Evolutionary conservation across 2,329 filamentous ascomycete species (phyloP), one percentile per base, ranked within the genome.

Genomic region (Colletotrichum godetiae): DNA sequence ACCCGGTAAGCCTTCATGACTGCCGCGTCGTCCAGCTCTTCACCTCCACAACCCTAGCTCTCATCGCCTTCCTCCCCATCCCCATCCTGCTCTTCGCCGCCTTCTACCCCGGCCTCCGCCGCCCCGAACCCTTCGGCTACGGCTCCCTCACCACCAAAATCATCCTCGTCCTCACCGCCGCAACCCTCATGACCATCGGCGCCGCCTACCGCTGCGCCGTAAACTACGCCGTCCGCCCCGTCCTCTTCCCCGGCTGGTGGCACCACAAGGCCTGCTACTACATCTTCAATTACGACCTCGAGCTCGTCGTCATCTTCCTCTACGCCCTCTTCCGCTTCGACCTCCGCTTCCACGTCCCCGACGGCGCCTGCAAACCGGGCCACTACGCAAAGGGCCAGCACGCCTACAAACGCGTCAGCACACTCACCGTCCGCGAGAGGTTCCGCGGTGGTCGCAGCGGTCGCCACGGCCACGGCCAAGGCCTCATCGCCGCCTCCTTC

Each of bases 221-320:
- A 1, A 83, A 79, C 33, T 94, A 88, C 81, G 85, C 85, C 68
- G 79, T 85, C 0, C 88, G 87, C 33, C 89, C 86, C 4, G 63
- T 52, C 58, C 58, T 59, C 77, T 78, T 68, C 70, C 91, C 93
- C 2, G 92, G 91, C 5, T 93, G 92, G 88, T 96, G 92, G 80
- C 89, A 94, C 77, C 85, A 85, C 78, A 93, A 92, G 80, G 89
- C 91, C 1, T 90, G 89, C 77, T 97, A 95, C 85, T 97, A 97
- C 84, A 83, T 91, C 79, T 94, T 97, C 85, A 93, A 94, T 83
- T 97, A 94, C 79, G 85, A 84, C 19, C 86, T 95, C 49, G 95
- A 97, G 82, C 84, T 95, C 53, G 79, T 93, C 29, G 90, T 95
- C 49, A 87, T 96, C 5, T 88, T 87, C 66, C 83, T 92, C 10